Base-by-base conservation (phyloP, 495 filamentous ascomycete species). In the Penicillium paxilli region DNA sequence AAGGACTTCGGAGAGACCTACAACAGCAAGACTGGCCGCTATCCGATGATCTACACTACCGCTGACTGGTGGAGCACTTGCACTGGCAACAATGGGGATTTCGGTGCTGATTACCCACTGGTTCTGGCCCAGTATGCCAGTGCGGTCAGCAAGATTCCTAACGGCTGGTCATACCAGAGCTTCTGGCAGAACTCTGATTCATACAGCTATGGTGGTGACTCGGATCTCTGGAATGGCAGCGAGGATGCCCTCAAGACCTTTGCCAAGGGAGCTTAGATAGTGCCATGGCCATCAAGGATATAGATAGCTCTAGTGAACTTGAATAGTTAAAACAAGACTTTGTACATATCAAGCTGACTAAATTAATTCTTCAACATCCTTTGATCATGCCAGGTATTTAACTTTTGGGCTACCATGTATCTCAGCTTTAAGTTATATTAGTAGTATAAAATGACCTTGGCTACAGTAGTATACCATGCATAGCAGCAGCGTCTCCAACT, bases 31-130 rank as follows among this genome's bases (percentile, higher is more conserved):
- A 83, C 82, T 3, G 68, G 73, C 4, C 71, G 80, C 1, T 83
- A 81, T 48, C 85, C 84, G 1, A 73, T 88, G 59, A 73, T 88
- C 23, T 87, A 87, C 57, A 78, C 77, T 20, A 84, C 78, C 19
- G 75, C 80, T 16, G 75, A 76, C 51, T 87, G 84, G 85, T 87
- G 85, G 85, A 66, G 58, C 12, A 70, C 71, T 25, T 88, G 85
- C 61, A 86, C 85, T 1, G 83, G 83, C 1, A 77, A 80, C 59
- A 81, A 73, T 25, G 65, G 58, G 5, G 75, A 71, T 2, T 88
- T 87, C 54, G 57, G 63, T 28, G 44, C 57, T 12, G 82, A 71
- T 5, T 79, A 80, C 59, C 81, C 83, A 10, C 65, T 88, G 3
- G 80, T 82, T n/a, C 57, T 88, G 54, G 85, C 84, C 11, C 65